Conservation (phyloP, 140 eudicot species). For the Senecio squalidus region DNA sequence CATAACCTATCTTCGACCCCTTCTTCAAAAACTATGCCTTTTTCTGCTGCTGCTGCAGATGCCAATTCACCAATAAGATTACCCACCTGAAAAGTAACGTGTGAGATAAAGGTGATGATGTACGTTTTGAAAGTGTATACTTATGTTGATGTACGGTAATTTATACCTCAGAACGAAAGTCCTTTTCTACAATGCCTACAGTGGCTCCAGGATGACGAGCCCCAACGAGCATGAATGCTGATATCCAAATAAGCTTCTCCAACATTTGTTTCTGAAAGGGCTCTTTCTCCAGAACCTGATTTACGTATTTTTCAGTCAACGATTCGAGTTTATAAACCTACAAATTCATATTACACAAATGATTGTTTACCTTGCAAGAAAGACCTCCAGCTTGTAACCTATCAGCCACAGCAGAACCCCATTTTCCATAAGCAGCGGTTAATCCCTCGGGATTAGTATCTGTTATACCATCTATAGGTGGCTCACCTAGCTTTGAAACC, state of each 20-base stretch:
- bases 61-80: slow-evolving; percentile 81
- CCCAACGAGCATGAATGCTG: slow-evolving; percentile 98
- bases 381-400: slow-evolving; percentile 88
- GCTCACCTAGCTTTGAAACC: slow-evolving; percentile 90
- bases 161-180: slow-evolving; percentile 80
- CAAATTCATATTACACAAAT: not conserved
- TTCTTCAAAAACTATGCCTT: slow-evolving; percentile 62
- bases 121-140: no score
- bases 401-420: slow-evolving; percentile 86
- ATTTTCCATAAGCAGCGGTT: slow-evolving; percentile 90
- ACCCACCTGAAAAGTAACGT: slow-evolving; percentile 46
- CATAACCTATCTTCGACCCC: slow-evolving; percentile 75
- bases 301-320: not conserved
- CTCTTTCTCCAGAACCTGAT: slow-evolving; percentile 80
- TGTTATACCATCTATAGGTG: slow-evolving; percentile 86
- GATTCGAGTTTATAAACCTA: not conserved
- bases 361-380: slow-evolving; percentile 72
- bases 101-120: not conserved
- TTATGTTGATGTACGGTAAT: not conserved
- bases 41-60: slow-evolving; percentile 84
- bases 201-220: slow-evolving; percentile 98
- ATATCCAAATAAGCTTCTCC: slow-evolving; percentile 97
- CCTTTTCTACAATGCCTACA: slow-evolving; percentile 90
- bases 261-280: slow-evolving; percentile 93
- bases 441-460: slow-evolving; percentile 93